Conservation (phyloP, 768 basidiomycete genomes). For the Serendipita sp. region DNA sequence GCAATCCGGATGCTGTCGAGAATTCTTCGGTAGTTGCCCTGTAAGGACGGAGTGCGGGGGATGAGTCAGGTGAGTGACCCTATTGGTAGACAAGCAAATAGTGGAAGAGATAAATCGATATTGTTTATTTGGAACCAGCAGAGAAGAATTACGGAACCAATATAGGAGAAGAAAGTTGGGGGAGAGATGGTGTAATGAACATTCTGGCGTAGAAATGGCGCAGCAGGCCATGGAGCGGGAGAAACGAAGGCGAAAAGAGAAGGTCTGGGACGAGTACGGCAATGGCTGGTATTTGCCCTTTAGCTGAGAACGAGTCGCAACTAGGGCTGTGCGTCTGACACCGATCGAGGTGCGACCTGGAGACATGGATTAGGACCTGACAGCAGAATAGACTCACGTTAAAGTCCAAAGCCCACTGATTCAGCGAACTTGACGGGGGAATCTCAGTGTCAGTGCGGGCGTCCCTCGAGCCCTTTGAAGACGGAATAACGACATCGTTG, state of each 20-base stretch:
- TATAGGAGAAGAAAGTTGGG: neutral
- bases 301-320: neutral
- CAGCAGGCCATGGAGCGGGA: no score
- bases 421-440: constrained; percentile 53
- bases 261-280: neutral
- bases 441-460: neutral
- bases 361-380: neutral
- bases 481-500: constrained; percentile 11
- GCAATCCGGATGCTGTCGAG: constrained; percentile 75
- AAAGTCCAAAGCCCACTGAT: constrained; percentile 96
- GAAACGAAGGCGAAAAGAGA: neutral
- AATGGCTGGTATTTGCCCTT: no score
- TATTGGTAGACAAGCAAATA: no score
- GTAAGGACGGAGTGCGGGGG: neutral
- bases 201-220: no score
- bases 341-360: neutral
- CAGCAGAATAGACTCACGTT: constrained; percentile 34
- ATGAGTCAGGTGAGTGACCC: neutral
- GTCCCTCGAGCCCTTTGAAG: constrained; percentile 2
- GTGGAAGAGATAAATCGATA: neutral
- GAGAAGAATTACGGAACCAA: neutral
- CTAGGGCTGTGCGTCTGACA: neutral
- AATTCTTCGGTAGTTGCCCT: constrained; percentile 93
- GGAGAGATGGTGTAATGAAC: neutral
- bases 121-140: neutral